These are phyloP conservation scores for Andrographis paniculata DNA, from an alignment of 305 asterid genomes.

Conservation along the genomic window DNA sequence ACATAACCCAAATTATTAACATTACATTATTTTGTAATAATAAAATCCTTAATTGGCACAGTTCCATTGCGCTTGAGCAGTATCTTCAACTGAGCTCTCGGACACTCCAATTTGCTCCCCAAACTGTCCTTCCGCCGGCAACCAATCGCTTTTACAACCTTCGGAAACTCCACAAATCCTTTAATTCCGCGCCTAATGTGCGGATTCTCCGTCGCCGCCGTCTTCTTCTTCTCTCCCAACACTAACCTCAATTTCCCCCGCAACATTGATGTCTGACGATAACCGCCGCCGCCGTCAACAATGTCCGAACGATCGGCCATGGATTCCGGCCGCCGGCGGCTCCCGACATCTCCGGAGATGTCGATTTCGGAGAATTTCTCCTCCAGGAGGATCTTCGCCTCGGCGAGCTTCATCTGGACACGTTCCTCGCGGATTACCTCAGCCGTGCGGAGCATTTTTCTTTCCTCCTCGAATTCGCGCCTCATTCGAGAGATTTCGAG, in stretches of 20 bases:
- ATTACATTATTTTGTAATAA: no score
- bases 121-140: slow-evolving; percentile 45
- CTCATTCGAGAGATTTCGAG: slow-evolving; percentile 31
- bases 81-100: slow-evolving; percentile 68
- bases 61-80: slow-evolving; percentile 45
- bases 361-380: slow-evolving; percentile 44
- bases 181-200: slow-evolving; percentile 75
- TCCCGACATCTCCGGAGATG: slow-evolving; percentile 14
- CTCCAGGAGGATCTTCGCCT: slow-evolving; percentile 54
- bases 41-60: not conserved
- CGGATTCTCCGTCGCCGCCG: slow-evolving; percentile 52
- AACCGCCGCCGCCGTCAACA: no score
- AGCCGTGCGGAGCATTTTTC: slow-evolving; percentile 63
- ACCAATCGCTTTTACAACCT: slow-evolving; percentile 57
- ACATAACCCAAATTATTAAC: no score
- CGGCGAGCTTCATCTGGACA: slow-evolving; percentile 74
- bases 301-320: slow-evolving; percentile 2
- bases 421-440: slow-evolving; percentile 80
- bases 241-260: slow-evolving; percentile 24
- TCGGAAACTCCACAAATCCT: slow-evolving; percentile 87
- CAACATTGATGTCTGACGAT: slow-evolving; percentile 4
- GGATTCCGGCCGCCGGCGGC: not conserved
- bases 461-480: slow-evolving; percentile 61
- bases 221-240: slow-evolving; percentile 21
- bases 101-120: slow-evolving; percentile 66